Percentiles rank a stretch among this genome's conserved stretches.
Evolutionary conservation across 768 basidiomycete species (phyloP).

Genomic region (Myochromella boudieri): DNA sequence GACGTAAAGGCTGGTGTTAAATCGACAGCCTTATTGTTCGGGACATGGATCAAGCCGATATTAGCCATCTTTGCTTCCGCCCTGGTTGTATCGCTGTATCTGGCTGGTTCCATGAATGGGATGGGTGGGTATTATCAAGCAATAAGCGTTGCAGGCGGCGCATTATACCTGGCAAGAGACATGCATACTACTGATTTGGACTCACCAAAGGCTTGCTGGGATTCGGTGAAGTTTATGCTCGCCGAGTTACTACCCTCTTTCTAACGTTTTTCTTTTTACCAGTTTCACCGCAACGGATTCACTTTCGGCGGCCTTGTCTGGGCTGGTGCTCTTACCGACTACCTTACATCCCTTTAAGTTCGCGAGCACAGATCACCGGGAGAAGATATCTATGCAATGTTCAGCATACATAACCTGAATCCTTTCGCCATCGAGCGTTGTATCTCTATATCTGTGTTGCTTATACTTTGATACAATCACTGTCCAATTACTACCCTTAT

Average conservation of each 20-base stretch:
- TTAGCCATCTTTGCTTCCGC: slow-evolving; percentile 9
- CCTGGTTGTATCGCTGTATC: slow-evolving; percentile 13
- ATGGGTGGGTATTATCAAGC: slow-evolving; percentile 12
- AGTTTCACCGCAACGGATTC: slow-evolving; percentile 22
- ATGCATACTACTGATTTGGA: slow-evolving; percentile 13
- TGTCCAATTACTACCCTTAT: slow-evolving; percentile 9
- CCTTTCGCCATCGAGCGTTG: no score
- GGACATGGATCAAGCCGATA: slow-evolving; percentile 15
- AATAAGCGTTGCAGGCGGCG: slow-evolving; percentile 15
- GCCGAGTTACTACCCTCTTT: neutral
- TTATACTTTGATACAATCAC: no score
- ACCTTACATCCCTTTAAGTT: slow-evolving; percentile 11
- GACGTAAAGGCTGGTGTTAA: slow-evolving; percentile 36
- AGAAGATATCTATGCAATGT: neutral
- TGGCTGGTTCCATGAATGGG: slow-evolving; percentile 14
- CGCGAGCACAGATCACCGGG: neutral
- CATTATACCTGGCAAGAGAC: slow-evolving; percentile 11
- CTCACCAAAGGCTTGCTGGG: slow-evolving; percentile 17
- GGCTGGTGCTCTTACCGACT: slow-evolving; percentile 16
- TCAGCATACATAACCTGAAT: no score
- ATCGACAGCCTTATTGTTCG: slow-evolving; percentile 17
- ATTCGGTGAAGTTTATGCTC: slow-evolving; percentile 4
- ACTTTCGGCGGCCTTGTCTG: slow-evolving; percentile 17
- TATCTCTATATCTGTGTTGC: no score
- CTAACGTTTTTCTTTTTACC: neutral